These are phyloP conservation scores for Wickerhamomyces canadensis DNA, from an alignment of 805 yeast genomes.

Conservation along the genomic window DNA sequence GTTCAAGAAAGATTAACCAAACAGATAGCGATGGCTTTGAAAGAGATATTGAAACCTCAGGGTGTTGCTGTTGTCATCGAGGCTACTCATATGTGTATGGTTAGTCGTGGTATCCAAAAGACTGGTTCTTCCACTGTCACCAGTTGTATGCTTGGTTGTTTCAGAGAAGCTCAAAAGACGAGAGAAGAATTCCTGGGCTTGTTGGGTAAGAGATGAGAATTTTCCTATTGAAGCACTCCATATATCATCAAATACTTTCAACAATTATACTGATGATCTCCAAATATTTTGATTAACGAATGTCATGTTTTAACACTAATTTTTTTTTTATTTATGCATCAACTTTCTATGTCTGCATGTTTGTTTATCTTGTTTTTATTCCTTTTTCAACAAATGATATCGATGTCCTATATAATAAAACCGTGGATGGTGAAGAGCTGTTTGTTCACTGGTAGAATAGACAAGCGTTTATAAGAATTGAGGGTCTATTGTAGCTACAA, in stretches of 20 bases:
- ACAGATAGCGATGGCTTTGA: slow-evolving; percentile 93
- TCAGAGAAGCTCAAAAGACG: slow-evolving; percentile 89
- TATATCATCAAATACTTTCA: not conserved
- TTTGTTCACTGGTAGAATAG: too few species aligned
- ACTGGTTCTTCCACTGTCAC: slow-evolving; percentile 91
- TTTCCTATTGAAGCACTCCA: too few species aligned
- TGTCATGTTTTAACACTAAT: not conserved
- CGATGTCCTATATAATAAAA: too few species aligned
- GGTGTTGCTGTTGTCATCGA: slow-evolving; percentile 99
- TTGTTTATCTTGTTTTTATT: too few species aligned
- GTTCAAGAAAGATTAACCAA: slow-evolving; percentile 97
- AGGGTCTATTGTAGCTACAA: too few species aligned
- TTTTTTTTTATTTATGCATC: too few species aligned
- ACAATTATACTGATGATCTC: not conserved
- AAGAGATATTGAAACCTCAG: slow-evolving; percentile 85
- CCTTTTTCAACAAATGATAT: too few species aligned
- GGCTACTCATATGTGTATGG: slow-evolving; percentile 99
- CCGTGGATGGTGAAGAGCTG: not conserved
- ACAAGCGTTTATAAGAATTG: too few species aligned
- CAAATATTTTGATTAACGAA: not conserved
- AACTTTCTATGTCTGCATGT: too few species aligned
- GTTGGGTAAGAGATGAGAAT: slow-evolving; percentile 50
- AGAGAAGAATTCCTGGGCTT: slow-evolving; percentile 91
- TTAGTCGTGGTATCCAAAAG: slow-evolving; percentile 94
- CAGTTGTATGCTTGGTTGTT: slow-evolving; percentile 95